Base-by-base conservation (phyloP, 164 flowering plant species). In the Cinnamomum chago region DNA sequence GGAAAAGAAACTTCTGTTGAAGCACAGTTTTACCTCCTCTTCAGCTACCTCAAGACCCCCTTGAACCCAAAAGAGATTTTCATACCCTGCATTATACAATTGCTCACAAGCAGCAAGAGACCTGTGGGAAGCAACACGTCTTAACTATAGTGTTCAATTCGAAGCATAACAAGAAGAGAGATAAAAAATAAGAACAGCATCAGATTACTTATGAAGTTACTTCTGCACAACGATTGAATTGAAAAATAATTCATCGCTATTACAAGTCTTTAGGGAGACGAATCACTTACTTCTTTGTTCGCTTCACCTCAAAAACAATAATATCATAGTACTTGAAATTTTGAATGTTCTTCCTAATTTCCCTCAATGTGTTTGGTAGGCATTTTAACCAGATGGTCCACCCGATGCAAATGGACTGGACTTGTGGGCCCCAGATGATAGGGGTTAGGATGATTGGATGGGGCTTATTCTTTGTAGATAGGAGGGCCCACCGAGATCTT, bases 71-170 rank as follows among this genome's bases (percentile, higher is more conserved):
- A 92, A 93, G 27, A 93, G 87, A 78, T 92, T 95, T 81, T 79
- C 83, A 78, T 93, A 93, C 70, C 99, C 99, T 67, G 97, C 93
- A 89, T 89, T 90, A 65, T 85, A 85, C 23, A 95, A 87, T 71
- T 87, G 82, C 85, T 95, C 99, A 81, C 99, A 95, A 71, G 98
- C 98, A 85, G 98, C 99, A 71, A 95, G 87, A 70, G 99, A 95
- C 83, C 99, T 95, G 89, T 68, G 40, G 70, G 66, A 66, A 33
- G 40, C 9, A 30, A 66, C 28, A 28, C 9, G 6, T 25, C 40
- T 3, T 25, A 12, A 14, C 69, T 66, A 66, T 7, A 28, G 69
- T 9, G 60, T 50, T 52, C 27, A 74, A 27, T 51, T 62, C 70
- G 58, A 30, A 71, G 60, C 69, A 30, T 40, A 64, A 60, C 25